Conservation (phyloP, 176 grass and related monocot species). For the Eremochloa ophiuroides region DNA sequence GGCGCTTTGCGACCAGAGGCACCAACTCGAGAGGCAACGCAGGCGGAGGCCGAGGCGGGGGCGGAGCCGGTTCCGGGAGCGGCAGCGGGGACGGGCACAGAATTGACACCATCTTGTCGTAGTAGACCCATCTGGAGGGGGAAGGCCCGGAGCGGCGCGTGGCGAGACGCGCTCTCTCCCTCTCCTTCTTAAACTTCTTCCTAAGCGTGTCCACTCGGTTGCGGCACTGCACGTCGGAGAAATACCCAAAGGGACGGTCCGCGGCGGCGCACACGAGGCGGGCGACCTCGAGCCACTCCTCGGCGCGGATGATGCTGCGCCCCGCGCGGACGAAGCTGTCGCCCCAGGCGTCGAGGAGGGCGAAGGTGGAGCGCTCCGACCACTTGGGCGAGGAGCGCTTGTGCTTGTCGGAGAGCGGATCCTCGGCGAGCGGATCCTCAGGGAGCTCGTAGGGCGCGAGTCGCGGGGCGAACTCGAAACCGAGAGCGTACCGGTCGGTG, state of each 20-base stretch:
- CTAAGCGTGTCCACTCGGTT: conserved; percentile 80
- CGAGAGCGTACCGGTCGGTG: conserved; percentile 49
- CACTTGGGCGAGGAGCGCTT: conserved; percentile 32
- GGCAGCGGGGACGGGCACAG: conserved; percentile 7
- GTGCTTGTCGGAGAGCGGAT: not conserved
- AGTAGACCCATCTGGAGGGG: conserved; percentile 67
- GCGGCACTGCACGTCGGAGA: conserved; percentile 65
- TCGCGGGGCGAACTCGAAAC: conserved; percentile 77
- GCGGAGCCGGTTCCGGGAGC: not conserved
- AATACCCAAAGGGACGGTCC: conserved; percentile 16
- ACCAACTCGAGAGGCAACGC: not conserved
- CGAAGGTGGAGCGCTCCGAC: conserved; percentile 80
- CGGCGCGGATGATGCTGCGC: conserved; percentile 52
- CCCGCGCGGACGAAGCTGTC: conserved; percentile 58
- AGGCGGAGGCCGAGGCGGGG: not conserved
- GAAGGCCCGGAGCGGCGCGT: conserved; percentile 3
- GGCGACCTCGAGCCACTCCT: conserved; percentile 78
- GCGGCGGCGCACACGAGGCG: conserved; percentile 27
- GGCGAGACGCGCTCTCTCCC: conserved; percentile 26
- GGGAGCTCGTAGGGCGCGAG: not conserved
- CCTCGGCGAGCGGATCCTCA: not conserved
- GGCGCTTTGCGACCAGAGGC: conserved; percentile 23
- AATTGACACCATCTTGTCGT: conserved; percentile 58
- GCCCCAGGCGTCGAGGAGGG: conserved; percentile 76
- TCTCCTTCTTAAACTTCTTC: conserved; percentile 89